Evolutionary conservation across 1,284 basidiomycete genomes (phyloP).

Genomic region (Coniferiporia weirii): DNA sequence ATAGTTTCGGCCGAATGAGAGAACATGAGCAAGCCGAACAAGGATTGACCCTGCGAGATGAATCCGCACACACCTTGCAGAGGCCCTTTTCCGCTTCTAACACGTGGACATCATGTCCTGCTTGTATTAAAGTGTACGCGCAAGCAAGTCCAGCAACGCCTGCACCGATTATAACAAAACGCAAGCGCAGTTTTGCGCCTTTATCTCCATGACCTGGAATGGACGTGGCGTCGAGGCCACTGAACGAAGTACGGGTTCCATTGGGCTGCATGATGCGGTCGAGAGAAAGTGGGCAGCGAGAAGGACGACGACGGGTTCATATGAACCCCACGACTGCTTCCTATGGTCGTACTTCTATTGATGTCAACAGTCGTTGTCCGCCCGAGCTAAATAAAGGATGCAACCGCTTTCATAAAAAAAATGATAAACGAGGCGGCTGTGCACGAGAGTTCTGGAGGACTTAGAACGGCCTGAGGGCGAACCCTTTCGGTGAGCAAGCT

Average conservation of each 20-base stretch:
- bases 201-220: background rate
- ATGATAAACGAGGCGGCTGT: too few species aligned
- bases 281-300: too few species aligned
- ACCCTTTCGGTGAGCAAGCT: too few species aligned
- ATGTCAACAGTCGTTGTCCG: too few species aligned
- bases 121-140: slow-evolving; percentile 41
- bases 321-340: too few species aligned
- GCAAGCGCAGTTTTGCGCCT: slow-evolving; percentile 11
- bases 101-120: slow-evolving; percentile 49
- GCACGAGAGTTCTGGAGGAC: too few species aligned
- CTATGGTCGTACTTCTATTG: too few species aligned
- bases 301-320: too few species aligned
- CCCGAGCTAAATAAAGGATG: too few species aligned
- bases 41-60: background rate
- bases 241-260: background rate
- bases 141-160: slow-evolving; percentile 40
- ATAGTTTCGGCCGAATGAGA: slow-evolving; percentile 23
- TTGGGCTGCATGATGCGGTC: background rate
- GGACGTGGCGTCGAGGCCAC: background rate
- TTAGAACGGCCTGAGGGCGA: too few species aligned
- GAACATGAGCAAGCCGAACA: slow-evolving; percentile 15
- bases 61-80: slow-evolving; percentile 27
- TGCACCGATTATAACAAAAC: slow-evolving; percentile 24
- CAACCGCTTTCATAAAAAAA: too few species aligned
- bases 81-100: slow-evolving; percentile 38